Percentiles rank a stretch among this genome's conserved stretches.
These are phyloP conservation scores for Inosperma sp. DNA, from an alignment of 768 basidiomycete genomes.

Conservation along the genomic window DNA sequence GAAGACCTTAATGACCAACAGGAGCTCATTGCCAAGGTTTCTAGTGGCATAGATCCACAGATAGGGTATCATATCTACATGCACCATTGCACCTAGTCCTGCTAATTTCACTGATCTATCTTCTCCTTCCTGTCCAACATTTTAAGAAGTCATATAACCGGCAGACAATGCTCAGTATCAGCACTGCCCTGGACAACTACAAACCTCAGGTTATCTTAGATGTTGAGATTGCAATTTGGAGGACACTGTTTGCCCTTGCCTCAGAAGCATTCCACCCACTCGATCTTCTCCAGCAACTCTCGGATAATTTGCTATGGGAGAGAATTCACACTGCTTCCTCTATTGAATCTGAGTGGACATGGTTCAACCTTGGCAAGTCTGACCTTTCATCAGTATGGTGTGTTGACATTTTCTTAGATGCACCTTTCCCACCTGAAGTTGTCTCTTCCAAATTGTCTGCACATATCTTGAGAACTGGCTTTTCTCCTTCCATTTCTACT, in stretches of 20 bases:
- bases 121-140: neutral
- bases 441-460: no score
- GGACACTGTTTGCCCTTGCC: neutral
- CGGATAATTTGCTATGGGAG: neutral
- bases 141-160: constrained; percentile 1
- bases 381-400: neutral
- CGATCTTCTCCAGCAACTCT: neutral
- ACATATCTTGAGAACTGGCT: neutral
- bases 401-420: neutral
- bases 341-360: neutral
- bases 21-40: neutral
- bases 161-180: neutral
- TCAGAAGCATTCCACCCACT: neutral
- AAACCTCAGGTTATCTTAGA: neutral
- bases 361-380: no score
- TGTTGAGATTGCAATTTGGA: neutral
- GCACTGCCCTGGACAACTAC: neutral
- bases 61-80: neutral
- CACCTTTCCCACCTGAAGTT: no score
- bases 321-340: neutral
- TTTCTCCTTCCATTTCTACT: neutral
- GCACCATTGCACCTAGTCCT: neutral
- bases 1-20: neutral
- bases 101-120: neutral
- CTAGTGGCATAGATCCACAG: neutral